These are phyloP conservation scores for Hymenoscyphus albidus DNA, from an alignment of 2,329 filamentous ascomycete genomes.

Conservation along the genomic window DNA sequence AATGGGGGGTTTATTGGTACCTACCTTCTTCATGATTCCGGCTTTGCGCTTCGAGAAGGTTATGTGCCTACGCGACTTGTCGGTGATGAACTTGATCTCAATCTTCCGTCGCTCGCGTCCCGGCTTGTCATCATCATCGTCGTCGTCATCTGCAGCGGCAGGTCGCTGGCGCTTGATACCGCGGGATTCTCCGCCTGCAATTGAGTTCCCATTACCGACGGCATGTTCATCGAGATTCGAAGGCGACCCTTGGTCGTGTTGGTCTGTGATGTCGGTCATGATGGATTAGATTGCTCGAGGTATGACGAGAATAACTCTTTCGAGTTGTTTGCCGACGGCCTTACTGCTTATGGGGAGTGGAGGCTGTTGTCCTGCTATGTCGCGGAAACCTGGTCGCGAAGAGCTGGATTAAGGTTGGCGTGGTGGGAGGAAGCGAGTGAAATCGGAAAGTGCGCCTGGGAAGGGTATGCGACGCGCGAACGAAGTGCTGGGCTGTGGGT, in stretches of 20 bases:
- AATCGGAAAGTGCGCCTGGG: conserved; percentile 9
- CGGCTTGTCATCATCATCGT: conserved; percentile 96
- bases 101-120: conserved; percentile 98
- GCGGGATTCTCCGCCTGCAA: conserved; percentile 59
- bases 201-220: conserved; percentile 67
- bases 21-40: conserved; percentile 99
- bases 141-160: conserved; percentile 83
- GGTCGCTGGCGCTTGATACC: conserved; percentile 87
- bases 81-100: conserved; percentile 99
- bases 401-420: conserved; percentile 35
- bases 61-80: conserved; percentile 98
- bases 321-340: conserved; percentile 35
- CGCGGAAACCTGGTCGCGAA: conserved; percentile 35
- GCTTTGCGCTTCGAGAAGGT: conserved; percentile 99
- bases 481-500: conserved; percentile 9
- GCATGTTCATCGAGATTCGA: conserved; percentile 71
- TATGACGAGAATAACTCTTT: conserved; percentile 37
- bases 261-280: conserved; percentile 79
- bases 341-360: conserved; percentile 36
- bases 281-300: conserved; percentile 30
- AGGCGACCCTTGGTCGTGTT: conserved; percentile 72
- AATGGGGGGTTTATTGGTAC: conserved; percentile 35
- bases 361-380: conserved; percentile 35
- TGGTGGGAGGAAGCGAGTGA: conserved; percentile 28
- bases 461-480: conserved; percentile 6